Evolutionary conservation across 23 red algal genomes (phyloP), one percentile per base, ranked within the genome.

Genomic region (Porphyridium purpureum): DNA sequence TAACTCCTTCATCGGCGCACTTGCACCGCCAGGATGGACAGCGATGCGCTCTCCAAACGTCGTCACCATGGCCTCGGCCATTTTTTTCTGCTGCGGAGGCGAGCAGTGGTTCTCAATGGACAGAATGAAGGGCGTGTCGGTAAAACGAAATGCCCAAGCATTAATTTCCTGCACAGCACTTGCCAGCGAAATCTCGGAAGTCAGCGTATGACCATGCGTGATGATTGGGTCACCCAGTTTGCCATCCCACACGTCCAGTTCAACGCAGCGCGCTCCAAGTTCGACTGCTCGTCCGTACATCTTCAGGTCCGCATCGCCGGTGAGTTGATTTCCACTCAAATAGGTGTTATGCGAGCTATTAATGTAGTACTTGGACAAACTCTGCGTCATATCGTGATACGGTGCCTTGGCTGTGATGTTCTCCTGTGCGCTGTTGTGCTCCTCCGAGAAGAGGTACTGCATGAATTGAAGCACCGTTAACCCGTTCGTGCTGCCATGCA

Each of bases 201-300:
- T 72, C 64, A 72, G 69, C 22, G 79, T 73, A 19, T 52, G 67
- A 40, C 79, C 79, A 48, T 84, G 79, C 7, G 47, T 72, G 48
- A 84, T 66, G 60, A 69, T 48, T 1, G 79, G 79, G 8, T 53
- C 34, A 32, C 66, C 79, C 17, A 72, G 59, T 23, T 84, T 66
- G 17, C 69, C 67, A 55, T 74, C 67, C 79, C 79, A 84, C 59
- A 67, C 52, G 33, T 84, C 79, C 32, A 84, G 72, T 46, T 84
- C 79, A 1, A 84, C 66, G 23, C 79, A 84, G n/a, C 79, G 66
- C 21, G 54, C 59, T 33, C 67, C 79, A 29, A 36, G 31, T 24
- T 72, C 22, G 24, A 84, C 47, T 19, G 64, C 79, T 3, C 67
- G 46, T 0, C 60, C 21, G 40, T 84, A 84, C 67, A 75, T 74